These are phyloP conservation scores for Ophiostoma populinum DNA, from an alignment of 2,329 filamentous ascomycete species.

Conservation along the genomic window DNA sequence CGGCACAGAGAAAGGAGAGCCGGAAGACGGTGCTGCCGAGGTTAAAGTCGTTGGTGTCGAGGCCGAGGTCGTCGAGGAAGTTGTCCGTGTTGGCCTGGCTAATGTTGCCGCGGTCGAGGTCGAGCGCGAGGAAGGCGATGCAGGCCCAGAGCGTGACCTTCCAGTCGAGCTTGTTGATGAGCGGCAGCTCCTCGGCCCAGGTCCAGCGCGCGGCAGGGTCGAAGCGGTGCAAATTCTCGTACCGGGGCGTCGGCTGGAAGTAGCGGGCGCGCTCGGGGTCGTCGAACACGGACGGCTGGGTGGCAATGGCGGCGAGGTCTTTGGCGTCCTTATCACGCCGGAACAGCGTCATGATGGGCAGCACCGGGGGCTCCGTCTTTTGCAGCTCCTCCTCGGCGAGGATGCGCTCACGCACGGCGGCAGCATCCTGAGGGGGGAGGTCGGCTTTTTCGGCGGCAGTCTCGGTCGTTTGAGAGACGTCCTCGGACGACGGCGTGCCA, in stretches of 20 bases:
- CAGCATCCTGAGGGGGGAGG: no score
- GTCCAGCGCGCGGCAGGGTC: conserved; percentile 40
- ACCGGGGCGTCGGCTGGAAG: conserved; percentile 20
- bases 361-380: no score
- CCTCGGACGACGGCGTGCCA: no score
- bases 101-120: conserved; percentile 22
- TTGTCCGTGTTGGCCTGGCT: conserved; percentile 19
- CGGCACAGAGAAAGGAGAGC: conserved; percentile 34
- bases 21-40: conserved; percentile 36
- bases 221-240: conserved; percentile 41
- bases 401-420: no score
- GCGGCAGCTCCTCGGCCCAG: conserved; percentile 31
- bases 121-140: conserved; percentile 21
- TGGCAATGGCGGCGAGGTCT: conserved; percentile 20
- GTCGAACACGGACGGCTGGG: conserved; percentile 20
- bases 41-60: conserved; percentile 29
- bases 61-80: conserved; percentile 16
- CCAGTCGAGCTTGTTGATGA: conserved; percentile 29
- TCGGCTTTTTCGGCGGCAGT: no score
- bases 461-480: no score
- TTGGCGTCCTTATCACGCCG: no score
- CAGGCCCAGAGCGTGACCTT: conserved; percentile 18
- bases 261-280: conserved; percentile 19
- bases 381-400: no score
- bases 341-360: no score